Evolutionary conservation across 1,284 basidiomycete genomes (phyloP), one percentile per base, ranked within the genome.

Genomic region (Cryptococcus jaspeensis): DNA sequence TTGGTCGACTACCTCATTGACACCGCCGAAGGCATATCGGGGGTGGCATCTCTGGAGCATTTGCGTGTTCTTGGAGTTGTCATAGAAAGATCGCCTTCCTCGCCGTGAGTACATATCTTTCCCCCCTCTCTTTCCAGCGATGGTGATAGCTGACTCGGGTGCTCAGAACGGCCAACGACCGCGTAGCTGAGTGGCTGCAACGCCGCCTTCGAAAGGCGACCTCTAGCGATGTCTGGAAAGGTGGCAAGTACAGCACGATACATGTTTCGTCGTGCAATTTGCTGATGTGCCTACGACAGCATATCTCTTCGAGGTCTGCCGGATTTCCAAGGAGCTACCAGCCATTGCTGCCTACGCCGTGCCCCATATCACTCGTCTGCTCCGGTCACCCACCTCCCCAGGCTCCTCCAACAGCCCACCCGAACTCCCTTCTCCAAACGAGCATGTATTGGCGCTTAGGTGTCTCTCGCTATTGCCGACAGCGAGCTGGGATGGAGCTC

Each of bases 371-470:
- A 41, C 41, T 20, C 23, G 40, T 5, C 25, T 58, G 52, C 43
- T 53, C 22, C 5, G 49, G 28, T 13, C 40, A 37, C 36, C 52
- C 6, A 5, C 50, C 35, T 5, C 32, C 2, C 45, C 57, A 22
- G 54, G 53, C 38, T 53, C 56, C 1, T 56, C 57, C 6, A 52
- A 51, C 16, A 22, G 40, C 28, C 56, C 15, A 37, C 59, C 25
- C n/a, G 15, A 35, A 13, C 28, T 41, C 16, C 61, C 60, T 1
- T 44, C 44, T 5, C 63, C 73, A 1, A 74, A 76, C 55, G 65
- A 70, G 22, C 71, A 68, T 35, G 48, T 72, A 4, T 53, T 74
- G 4, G 71, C 62, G 0, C 55, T 76, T 5, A 59, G 70, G 9
- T 76, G 75, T 51, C 55, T 76, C 2, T 35, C 46, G 1, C 13